Evolutionary conservation across 179 eudicot genomes (phyloP).

Genomic region (Camellia oleifera): DNA sequence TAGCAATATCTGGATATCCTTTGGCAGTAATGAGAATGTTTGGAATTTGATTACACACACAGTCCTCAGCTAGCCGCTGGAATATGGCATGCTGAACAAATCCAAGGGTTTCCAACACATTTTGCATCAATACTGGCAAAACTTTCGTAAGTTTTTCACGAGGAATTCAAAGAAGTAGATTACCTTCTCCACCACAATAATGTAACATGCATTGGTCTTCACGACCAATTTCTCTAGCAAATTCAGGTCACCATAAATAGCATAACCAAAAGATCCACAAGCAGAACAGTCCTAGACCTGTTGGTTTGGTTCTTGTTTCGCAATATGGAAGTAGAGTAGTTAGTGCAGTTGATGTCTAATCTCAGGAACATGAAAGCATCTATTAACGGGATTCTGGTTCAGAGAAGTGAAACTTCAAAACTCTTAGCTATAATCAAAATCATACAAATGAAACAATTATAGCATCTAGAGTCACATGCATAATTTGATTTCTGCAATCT

Average conservation of each 20-base stretch:
- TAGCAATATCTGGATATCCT: slow-evolving; percentile 97
- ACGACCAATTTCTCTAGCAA: slow-evolving; percentile 59
- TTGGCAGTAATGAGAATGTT: slow-evolving; percentile 93
- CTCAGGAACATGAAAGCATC: background rate
- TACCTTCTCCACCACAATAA: slow-evolving; percentile 95
- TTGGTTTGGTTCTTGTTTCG: slow-evolving; percentile 68
- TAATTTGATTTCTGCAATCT: too few relatives aligned
- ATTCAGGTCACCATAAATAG: slow-evolving; percentile 84
- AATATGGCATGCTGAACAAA: slow-evolving; percentile 84
- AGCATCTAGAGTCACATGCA: too few relatives aligned
- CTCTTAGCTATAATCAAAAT: too few relatives aligned
- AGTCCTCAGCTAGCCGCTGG: slow-evolving; percentile 92
- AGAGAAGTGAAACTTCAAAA: background rate
- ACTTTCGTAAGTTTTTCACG: background rate
- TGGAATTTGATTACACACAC: slow-evolving; percentile 84
- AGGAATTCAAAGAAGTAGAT: background rate
- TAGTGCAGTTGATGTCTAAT: background rate
- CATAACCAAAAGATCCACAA: slow-evolving; percentile 93
- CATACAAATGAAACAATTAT: too few relatives aligned
- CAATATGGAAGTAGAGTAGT: background rate
- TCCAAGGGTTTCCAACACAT: background rate
- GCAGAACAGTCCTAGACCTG: slow-evolving; percentile 73
- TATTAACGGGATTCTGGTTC: background rate
- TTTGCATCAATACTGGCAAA: background rate
- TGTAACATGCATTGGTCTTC: slow-evolving; percentile 89